phyloP scores from a whole-genome alignment of 2,329 filamentous ascomycete species.

The Bipolaris oryzae region DNA sequence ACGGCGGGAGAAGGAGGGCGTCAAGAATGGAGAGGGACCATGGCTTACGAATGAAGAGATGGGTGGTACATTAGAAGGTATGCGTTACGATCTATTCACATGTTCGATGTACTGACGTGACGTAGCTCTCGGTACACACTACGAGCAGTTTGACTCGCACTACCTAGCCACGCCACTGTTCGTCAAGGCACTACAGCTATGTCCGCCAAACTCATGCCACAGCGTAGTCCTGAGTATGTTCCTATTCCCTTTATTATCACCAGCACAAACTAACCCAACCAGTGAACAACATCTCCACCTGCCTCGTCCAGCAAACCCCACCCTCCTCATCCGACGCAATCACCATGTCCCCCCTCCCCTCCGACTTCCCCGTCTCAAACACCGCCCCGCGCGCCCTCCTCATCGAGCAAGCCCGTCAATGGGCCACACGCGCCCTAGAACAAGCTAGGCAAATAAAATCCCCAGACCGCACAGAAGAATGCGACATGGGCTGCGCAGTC shows the following conservation, averaged over 20 bases:
- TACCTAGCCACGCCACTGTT: slow-evolving; percentile 86
- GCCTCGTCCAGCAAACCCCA: slow-evolving; percentile 69
- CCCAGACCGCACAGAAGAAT: slow-evolving; percentile 74
- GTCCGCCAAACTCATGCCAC: slow-evolving; percentile 71
- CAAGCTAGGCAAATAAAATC: slow-evolving; percentile 70
- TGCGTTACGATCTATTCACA: slow-evolving; percentile 13
- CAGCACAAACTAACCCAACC: slow-evolving; percentile 12
- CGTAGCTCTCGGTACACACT: slow-evolving; percentile 74
- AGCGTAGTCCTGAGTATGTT: slow-evolving; percentile 75
- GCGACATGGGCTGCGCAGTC: slow-evolving; percentile 80
- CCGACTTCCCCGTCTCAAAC: slow-evolving; percentile 45
- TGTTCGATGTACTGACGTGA: slow-evolving; percentile 30
- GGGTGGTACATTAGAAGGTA: slow-evolving; percentile 75
- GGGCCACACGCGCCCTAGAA: slow-evolving; percentile 77
- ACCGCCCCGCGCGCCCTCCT: slow-evolving; percentile 64
- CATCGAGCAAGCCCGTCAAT: slow-evolving; percentile 73
- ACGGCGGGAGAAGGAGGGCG: slow-evolving; percentile 68
- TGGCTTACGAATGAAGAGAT: slow-evolving; percentile 75
- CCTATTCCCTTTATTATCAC: background rate
- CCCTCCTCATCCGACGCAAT: slow-evolving; percentile 34
- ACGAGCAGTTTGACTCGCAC: slow-evolving; percentile 74
- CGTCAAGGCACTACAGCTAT: slow-evolving; percentile 78
- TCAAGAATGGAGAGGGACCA: slow-evolving; percentile 71
- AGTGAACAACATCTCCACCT: slow-evolving; percentile 82
- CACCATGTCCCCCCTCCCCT: slow-evolving; percentile 41